A percentile compares a stretch with the other conserved stretches of the same genome.
These are phyloP conservation scores for Syncephalastrum contaminatum DNA, from an alignment of 371 early-diverging fungal species.

Conservation along the genomic window DNA sequence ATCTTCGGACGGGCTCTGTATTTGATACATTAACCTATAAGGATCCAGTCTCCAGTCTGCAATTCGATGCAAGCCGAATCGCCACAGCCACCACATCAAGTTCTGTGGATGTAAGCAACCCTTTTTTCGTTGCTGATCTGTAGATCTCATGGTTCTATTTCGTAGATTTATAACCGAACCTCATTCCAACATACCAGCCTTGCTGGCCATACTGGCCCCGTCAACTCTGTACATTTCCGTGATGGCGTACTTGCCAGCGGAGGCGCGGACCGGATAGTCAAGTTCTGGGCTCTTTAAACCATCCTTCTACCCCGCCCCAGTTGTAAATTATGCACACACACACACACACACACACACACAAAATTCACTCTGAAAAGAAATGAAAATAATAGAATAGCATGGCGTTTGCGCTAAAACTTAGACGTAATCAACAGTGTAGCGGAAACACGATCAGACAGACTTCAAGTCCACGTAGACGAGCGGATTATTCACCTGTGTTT, in stretches of 20 bases:
- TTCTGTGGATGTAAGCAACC: constrained; percentile 47
- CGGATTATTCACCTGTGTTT: too few species aligned
- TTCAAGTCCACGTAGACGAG: too few species aligned
- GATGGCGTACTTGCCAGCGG: constrained; percentile 55
- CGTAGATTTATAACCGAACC: constrained; percentile 62
- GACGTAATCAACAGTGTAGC: too few species aligned
- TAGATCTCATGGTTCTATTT: neutral
- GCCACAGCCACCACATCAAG: constrained; percentile 47
- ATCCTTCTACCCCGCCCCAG: neutral
- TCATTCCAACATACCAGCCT: constrained; percentile 58
- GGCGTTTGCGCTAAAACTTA: too few species aligned
- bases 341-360: too few species aligned
- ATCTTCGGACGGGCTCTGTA: constrained; percentile 71
- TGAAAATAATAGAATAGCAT: too few species aligned
- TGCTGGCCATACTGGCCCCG: constrained; percentile 46
- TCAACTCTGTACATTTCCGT: constrained; percentile 50
- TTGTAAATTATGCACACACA: too few species aligned
- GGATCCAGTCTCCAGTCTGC: constrained; percentile 57
- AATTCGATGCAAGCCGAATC: constrained; percentile 58
- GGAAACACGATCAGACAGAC: too few species aligned
- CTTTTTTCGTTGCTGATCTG: too few species aligned
- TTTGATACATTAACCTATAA: constrained; percentile 61
- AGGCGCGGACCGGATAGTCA: constrained; percentile 56
- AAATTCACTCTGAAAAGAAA: too few species aligned
- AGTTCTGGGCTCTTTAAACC: constrained; percentile 53